phyloP scores from a whole-genome alignment of 2,329 filamentous ascomycete genomes.

The Nothomitra cinnamomea region DNA sequence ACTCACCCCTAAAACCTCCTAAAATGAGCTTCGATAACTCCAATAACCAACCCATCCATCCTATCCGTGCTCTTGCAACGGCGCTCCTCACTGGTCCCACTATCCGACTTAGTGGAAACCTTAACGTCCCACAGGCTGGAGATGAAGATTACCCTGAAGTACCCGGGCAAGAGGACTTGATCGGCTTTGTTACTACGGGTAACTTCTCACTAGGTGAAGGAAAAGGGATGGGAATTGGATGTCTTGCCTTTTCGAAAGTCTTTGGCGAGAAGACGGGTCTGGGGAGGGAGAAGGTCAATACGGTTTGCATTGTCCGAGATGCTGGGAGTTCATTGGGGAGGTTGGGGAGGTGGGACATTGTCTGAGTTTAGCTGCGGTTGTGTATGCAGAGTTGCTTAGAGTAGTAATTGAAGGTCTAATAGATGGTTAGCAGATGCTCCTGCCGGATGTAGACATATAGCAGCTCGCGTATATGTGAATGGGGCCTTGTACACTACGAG shows the following conservation, averaged over 20 bases:
- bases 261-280: constrained; percentile 22
- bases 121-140: constrained; percentile 14
- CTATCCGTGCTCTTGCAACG: neutral
- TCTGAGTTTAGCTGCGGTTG: constrained; percentile 19
- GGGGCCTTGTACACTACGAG: too few species aligned
- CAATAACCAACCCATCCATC: constrained; percentile 1
- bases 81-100: neutral
- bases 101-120: constrained; percentile 18
- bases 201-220: constrained; percentile 68
- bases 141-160: constrained; percentile 42
- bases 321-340: constrained; percentile 64
- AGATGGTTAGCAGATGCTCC: too few species aligned
- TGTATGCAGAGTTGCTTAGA: too few species aligned
- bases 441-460: too few species aligned
- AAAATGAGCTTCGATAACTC: neutral
- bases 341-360: constrained; percentile 59
- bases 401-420: too few species aligned
- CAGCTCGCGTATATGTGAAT: too few species aligned
- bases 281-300: constrained; percentile 25
- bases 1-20: constrained; percentile 20
- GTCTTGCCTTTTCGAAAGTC: constrained; percentile 44
- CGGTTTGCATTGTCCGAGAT: constrained; percentile 64
- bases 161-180: constrained; percentile 57
- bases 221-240: constrained; percentile 57
- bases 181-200: constrained; percentile 83